Conservation (phyloP, 1,284 basidiomycete species). For the Trametes pubescens region DNA sequence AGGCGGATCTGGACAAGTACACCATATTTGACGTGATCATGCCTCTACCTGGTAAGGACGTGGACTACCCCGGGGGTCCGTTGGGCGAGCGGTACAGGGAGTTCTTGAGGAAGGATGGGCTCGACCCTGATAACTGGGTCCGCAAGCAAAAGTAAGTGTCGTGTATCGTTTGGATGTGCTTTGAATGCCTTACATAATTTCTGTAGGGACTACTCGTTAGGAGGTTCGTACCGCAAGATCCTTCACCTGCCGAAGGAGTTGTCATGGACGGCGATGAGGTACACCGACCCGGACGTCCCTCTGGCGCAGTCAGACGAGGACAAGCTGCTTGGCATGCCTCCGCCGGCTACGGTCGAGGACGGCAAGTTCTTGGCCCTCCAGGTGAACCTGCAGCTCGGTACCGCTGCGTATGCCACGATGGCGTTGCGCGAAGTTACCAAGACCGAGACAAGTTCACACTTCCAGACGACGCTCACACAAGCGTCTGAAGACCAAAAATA, state of each 20-base stretch:
- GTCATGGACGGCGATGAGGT: constrained; percentile 83
- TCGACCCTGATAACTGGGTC: constrained; percentile 88
- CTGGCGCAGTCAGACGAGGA: constrained; percentile 97
- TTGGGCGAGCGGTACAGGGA: constrained; percentile 86
- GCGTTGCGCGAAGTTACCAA: constrained; percentile 93
- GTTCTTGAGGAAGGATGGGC: constrained; percentile 84
- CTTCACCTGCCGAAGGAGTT: constrained; percentile 86
- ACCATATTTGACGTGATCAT: constrained; percentile 95
- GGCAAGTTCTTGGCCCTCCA: constrained; percentile 89
- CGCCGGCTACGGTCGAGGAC: constrained; percentile 68
- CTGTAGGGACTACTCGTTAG: constrained; percentile 87
- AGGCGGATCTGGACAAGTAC: constrained; percentile 80
- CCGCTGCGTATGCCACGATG: constrained; percentile 96
- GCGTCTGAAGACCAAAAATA: constrained; percentile 87
- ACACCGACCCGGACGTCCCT: constrained; percentile 92
- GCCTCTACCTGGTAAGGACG: constrained; percentile 93
- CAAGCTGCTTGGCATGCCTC: constrained; percentile 80
- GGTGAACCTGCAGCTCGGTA: constrained; percentile 81
- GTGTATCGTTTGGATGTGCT: background rate
- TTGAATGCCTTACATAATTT: background rate
- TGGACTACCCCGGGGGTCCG: constrained; percentile 85
- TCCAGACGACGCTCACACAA: constrained; percentile 82
- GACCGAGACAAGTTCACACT: constrained; percentile 90
- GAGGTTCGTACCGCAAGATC: constrained; percentile 93
- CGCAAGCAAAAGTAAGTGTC: constrained; percentile 83